Conservation (phyloP, 805 yeast genomes). For the Suhomyces canberraensis region DNA sequence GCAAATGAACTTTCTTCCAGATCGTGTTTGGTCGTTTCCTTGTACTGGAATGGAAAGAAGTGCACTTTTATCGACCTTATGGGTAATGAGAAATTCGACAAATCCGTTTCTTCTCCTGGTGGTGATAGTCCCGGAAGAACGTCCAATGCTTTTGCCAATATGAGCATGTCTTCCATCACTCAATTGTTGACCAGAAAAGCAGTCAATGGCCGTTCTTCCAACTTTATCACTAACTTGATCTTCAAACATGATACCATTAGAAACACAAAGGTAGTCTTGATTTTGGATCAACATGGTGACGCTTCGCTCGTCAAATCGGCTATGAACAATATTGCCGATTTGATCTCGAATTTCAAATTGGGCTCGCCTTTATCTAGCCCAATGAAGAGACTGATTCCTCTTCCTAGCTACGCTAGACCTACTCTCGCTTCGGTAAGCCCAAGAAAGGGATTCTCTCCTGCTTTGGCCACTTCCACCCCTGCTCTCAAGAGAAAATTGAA, state of each 20-base stretch:
- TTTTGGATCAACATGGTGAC: conserved; percentile 27
- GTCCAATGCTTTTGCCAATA: conserved; percentile 24
- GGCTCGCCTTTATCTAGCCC: conserved; percentile 4
- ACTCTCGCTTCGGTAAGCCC: conserved; percentile 25
- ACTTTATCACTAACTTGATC: conserved; percentile 25
- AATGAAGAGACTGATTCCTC: neutral
- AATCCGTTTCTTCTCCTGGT: conserved; percentile 1
- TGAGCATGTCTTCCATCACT: conserved; percentile 27
- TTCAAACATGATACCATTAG: conserved; percentile 14
- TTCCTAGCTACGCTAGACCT: conserved; percentile 30
- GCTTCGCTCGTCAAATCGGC: conserved; percentile 22
- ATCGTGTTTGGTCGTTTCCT: conserved; percentile 25
- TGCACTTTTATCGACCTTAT: conserved; percentile 25
- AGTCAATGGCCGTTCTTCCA: conserved; percentile 20
- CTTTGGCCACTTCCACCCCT: conserved; percentile 2
- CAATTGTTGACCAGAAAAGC: conserved; percentile 17
- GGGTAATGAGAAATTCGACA: conserved; percentile 28
- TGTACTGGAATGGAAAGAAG: conserved; percentile 17
- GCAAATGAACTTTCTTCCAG: conserved; percentile 20
- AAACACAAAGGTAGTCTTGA: conserved; percentile 21
- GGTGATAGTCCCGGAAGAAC: neutral
- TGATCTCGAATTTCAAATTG: conserved; percentile 18
- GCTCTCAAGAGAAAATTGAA: conserved; percentile 4
- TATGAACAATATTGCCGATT: conserved; percentile 22
- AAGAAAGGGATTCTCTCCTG: neutral